These are phyloP conservation scores for Graphium sp. DNA, from an alignment of 2,329 filamentous ascomycete genomes.

Conservation along the genomic window DNA sequence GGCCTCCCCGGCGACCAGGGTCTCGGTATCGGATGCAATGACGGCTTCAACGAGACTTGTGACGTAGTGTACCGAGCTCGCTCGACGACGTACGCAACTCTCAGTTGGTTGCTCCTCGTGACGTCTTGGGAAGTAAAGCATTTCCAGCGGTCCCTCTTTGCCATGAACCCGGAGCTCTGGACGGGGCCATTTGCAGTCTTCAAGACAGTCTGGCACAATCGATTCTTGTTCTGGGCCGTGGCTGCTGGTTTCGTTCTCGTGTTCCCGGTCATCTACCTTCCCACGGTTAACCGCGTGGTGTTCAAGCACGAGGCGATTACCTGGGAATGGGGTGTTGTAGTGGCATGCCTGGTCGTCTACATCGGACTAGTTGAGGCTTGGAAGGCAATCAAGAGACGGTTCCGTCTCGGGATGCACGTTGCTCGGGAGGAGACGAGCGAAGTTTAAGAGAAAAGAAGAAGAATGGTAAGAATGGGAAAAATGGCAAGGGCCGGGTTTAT, in stretches of 20 bases:
- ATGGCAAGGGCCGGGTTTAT: too few species aligned
- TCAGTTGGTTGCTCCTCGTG: constrained; percentile 51
- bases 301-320: constrained; percentile 53
- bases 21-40: constrained; percentile 42
- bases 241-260: constrained; percentile 40
- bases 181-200: constrained; percentile 30
- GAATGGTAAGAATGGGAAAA: too few species aligned
- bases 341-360: constrained; percentile 40
- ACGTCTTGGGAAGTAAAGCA: constrained; percentile 62
- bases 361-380: constrained; percentile 47
- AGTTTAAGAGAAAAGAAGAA: too few species aligned
- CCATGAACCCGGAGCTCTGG: constrained; percentile 39
- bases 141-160: constrained; percentile 52
- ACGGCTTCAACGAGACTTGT: constrained; percentile 29
- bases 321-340: constrained; percentile 59
- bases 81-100: constrained; percentile 50
- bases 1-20: constrained; percentile 17
- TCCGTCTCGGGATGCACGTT: constrained; percentile 18
- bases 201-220: constrained; percentile 49
- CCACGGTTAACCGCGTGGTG: constrained; percentile 45
- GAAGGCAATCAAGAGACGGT: constrained; percentile 48
- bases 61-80: constrained; percentile 45
- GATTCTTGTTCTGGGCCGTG: constrained; percentile 49
- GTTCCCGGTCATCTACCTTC: constrained; percentile 51
- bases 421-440: too few species aligned